Evolutionary conservation across 1,284 basidiomycete genomes (phyloP).

Genomic region (Mycena citricolor): DNA sequence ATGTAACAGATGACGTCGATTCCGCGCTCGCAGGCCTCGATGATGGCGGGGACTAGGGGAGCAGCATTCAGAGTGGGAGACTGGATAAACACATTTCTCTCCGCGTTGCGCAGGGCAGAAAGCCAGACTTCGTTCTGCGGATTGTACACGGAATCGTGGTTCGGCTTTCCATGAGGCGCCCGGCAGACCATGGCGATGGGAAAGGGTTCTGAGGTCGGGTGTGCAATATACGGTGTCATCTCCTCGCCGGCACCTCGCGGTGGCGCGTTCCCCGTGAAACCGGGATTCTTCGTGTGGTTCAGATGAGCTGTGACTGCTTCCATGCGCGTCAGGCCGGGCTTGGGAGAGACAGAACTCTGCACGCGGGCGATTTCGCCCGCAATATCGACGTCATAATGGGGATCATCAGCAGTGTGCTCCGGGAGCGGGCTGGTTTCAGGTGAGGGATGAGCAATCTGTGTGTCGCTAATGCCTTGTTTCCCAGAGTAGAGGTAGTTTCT

Average conservation of each 20-base stretch:
- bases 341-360: slow-evolving; percentile 24
- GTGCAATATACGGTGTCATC: slow-evolving; percentile 46
- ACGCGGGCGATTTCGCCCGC: slow-evolving; percentile 25
- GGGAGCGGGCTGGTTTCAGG: slow-evolving; percentile 17
- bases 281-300: slow-evolving; percentile 34
- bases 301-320: slow-evolving; percentile 25
- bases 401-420: slow-evolving; percentile 22
- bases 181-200: slow-evolving; percentile 78
- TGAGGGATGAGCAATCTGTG: slow-evolving; percentile 19
- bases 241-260: slow-evolving; percentile 31
- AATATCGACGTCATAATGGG: slow-evolving; percentile 26
- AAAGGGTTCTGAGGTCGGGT: slow-evolving; percentile 58
- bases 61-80: slow-evolving; percentile 76
- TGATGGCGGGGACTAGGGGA: slow-evolving; percentile 64
- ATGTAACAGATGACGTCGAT: slow-evolving; percentile 66
- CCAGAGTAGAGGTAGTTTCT: slow-evolving; percentile 18
- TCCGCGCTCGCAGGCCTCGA: slow-evolving; percentile 68
- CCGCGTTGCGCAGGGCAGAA: slow-evolving; percentile 67
- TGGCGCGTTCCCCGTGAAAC: slow-evolving; percentile 30
- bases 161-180: slow-evolving; percentile 29
- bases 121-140: slow-evolving; percentile 81
- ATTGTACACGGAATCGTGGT: slow-evolving; percentile 45
- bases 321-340: slow-evolving; percentile 21
- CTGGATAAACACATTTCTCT: slow-evolving; percentile 74
- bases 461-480: slow-evolving; percentile 13